Percentiles rank a stretch among this genome's conserved stretches.
phyloP scores from a whole-genome alignment of 345 rosid genomes.

The Eutrema japonicum region DNA sequence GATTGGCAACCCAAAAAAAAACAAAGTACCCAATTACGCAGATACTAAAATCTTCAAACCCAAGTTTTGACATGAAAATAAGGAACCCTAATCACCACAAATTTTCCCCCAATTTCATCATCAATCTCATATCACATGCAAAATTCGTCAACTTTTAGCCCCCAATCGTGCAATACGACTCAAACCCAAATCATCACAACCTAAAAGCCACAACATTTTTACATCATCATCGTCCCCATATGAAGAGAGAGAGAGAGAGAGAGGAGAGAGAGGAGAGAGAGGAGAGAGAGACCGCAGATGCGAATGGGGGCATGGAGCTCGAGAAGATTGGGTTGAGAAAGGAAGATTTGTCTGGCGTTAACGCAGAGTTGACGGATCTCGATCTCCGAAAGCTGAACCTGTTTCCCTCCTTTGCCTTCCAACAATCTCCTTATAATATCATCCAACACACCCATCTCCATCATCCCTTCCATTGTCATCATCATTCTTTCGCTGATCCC shows the following conservation, averaged over 20 bases:
- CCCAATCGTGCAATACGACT: conserved; percentile 11
- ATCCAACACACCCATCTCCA: conserved; percentile 84
- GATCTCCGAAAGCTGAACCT: conserved; percentile 92
- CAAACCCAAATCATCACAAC: conserved; percentile 21
- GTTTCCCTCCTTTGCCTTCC: conserved; percentile 92
- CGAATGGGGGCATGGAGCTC: conserved; percentile 84
- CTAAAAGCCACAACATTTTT: neutral
- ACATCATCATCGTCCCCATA: neutral
- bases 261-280: neutral
- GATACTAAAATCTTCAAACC: no score
- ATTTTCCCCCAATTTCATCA: neutral
- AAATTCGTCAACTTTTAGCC: conserved; percentile 10
- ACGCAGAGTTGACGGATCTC: conserved; percentile 99
- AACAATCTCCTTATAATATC: conserved; percentile 89
- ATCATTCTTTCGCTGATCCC: conserved; percentile 50
- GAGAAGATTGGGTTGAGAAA: conserved; percentile 84
- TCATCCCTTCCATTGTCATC: conserved; percentile 72
- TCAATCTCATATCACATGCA: conserved; percentile 7
- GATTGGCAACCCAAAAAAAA: no score
- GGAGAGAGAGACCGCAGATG: conserved; percentile 69
- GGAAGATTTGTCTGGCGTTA: conserved; percentile 93
- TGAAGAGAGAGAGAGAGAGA: conserved; percentile 4
- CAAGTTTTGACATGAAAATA: no score
- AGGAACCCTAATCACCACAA: conserved; percentile 1
- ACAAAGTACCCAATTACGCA: no score